Evolutionary conservation across 2,329 filamentous ascomycete species (phyloP).

Genomic region (Microdochium bolleyi): DNA sequence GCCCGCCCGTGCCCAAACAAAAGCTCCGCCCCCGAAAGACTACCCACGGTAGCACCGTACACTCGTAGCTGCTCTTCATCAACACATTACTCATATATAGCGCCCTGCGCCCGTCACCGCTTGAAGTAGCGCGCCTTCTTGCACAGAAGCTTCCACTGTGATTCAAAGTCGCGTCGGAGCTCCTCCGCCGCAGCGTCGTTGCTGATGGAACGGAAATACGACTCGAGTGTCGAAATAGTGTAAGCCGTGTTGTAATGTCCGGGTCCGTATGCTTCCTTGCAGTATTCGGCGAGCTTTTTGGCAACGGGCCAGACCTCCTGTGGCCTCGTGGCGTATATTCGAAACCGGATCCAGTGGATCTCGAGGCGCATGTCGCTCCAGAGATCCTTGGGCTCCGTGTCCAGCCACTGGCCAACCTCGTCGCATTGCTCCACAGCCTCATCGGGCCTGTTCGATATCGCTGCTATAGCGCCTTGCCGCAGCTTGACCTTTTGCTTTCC

Average conservation of each 20-base stretch:
- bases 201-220: background rate
- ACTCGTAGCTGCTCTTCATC: background rate
- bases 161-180: slow-evolving; percentile 1
- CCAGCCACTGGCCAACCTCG: slow-evolving; percentile 1
- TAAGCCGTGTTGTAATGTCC: slow-evolving; percentile 4
- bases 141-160: slow-evolving; percentile 3
- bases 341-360: slow-evolving; percentile 1
- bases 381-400: slow-evolving; percentile 1
- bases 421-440: background rate
- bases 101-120: background rate
- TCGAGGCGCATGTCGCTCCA: slow-evolving; percentile 2
- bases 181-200: slow-evolving; percentile 1
- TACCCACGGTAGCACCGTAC: too few relatives aligned
- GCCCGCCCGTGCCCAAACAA: too few relatives aligned
- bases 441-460: background rate
- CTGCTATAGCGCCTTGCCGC: background rate
- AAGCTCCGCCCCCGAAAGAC: too few relatives aligned
- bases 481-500: background rate
- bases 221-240: slow-evolving; percentile 2
- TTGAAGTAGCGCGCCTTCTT: slow-evolving; percentile 3
- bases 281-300: slow-evolving; percentile 1
- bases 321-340: background rate
- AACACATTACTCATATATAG: background rate
- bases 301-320: slow-evolving; percentile 1
- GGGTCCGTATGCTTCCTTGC: slow-evolving; percentile 1